Percentiles rank a stretch among this genome's conserved stretches.
These are phyloP conservation scores for Podosphaera xanthii DNA, from an alignment of 2,329 filamentous ascomycete genomes.

Conservation along the genomic window DNA sequence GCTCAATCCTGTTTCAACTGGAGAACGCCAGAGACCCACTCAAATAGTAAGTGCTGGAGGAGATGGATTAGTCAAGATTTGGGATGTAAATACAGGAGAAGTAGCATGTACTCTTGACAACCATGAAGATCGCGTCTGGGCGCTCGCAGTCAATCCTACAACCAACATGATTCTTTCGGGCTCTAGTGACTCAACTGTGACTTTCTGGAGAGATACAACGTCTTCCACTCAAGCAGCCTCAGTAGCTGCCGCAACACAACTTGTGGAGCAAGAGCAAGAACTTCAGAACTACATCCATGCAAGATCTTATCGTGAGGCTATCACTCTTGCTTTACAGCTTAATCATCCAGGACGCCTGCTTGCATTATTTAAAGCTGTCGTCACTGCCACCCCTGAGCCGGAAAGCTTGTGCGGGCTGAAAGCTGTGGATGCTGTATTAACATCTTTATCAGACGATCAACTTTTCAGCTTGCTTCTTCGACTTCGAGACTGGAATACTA, in stretches of 20 bases:
- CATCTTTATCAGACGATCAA: slow-evolving; percentile 60
- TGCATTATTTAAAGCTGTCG: slow-evolving; percentile 59
- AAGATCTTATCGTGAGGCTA: slow-evolving; percentile 78
- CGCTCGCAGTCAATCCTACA: slow-evolving; percentile 47
- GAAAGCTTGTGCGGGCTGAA: slow-evolving; percentile 39
- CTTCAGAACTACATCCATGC: slow-evolving; percentile 79
- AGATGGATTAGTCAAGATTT: slow-evolving; percentile 89
- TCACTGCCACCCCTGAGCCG: slow-evolving; percentile 34
- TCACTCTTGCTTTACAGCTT: slow-evolving; percentile 73
- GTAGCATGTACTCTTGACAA: slow-evolving; percentile 81
- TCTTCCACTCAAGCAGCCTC: slow-evolving; percentile 53
- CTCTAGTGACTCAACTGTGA: slow-evolving; percentile 76
- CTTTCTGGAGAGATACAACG: slow-evolving; percentile 89
- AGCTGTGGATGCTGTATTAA: slow-evolving; percentile 65
- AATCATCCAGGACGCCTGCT: slow-evolving; percentile 84
- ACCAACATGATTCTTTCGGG: slow-evolving; percentile 66
- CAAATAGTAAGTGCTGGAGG: slow-evolving; percentile 73
- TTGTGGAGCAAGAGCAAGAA: slow-evolving; percentile 85
- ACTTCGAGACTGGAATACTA: slow-evolving; percentile 92
- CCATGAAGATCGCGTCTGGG: slow-evolving; percentile 91
- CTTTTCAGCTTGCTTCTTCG: slow-evolving; percentile 63
- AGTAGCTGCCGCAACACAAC: slow-evolving; percentile 48
- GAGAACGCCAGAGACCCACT: slow-evolving; percentile 35
- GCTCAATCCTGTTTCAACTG: slow-evolving; percentile 33
- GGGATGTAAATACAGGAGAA: slow-evolving; percentile 74